A percentile compares a stretch with the other conserved stretches of the same genome.
These are phyloP conservation scores for Barnettozyma pratensis DNA, from an alignment of 805 yeast genomes.

Conservation along the genomic window DNA sequence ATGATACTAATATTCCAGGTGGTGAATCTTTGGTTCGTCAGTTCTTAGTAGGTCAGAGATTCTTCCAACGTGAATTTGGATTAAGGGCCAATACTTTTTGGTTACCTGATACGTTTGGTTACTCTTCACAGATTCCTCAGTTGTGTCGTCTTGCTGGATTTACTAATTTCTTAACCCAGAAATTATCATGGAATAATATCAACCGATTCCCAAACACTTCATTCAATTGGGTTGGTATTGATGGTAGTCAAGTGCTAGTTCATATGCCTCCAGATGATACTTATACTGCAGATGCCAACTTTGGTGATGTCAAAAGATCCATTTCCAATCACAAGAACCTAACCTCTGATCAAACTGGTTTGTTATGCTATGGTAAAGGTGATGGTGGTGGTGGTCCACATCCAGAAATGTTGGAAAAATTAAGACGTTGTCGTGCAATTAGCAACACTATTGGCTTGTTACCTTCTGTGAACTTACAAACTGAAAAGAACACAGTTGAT, in stretches of 20 bases:
- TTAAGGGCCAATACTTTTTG: constrained; percentile 71
- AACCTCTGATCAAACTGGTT: constrained; percentile 73
- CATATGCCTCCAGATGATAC: constrained; percentile 99
- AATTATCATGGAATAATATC: constrained; percentile 94
- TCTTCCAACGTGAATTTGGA: constrained; percentile 77
- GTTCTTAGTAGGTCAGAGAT: constrained; percentile 85
- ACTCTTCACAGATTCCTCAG: constrained; percentile 93
- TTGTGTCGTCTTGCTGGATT: constrained; percentile 83
- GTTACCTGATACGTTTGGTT: constrained; percentile 98
- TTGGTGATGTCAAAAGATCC: constrained; percentile 86
- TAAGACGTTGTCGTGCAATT: constrained; percentile 86
- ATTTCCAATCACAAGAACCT: constrained; percentile 77
- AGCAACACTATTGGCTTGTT: constrained; percentile 74
- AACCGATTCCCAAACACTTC: constrained; percentile 86
- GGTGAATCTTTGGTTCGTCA: constrained; percentile 91
- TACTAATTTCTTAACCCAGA: constrained; percentile 83
- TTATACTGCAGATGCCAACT: constrained; percentile 88
- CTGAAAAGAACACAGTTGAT: constrained; percentile 44
- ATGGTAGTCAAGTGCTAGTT: constrained; percentile 86
- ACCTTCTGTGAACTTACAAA: constrained; percentile 78
- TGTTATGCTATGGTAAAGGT: constrained; percentile 86
- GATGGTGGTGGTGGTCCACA: constrained; percentile 99
- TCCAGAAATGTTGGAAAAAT: constrained; percentile 86
- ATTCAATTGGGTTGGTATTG: constrained; percentile 93
- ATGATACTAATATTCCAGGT: constrained; percentile 92